Conservation (phyloP, 2,329 filamentous ascomycete genomes). For the Hypoxylon sp. region DNA sequence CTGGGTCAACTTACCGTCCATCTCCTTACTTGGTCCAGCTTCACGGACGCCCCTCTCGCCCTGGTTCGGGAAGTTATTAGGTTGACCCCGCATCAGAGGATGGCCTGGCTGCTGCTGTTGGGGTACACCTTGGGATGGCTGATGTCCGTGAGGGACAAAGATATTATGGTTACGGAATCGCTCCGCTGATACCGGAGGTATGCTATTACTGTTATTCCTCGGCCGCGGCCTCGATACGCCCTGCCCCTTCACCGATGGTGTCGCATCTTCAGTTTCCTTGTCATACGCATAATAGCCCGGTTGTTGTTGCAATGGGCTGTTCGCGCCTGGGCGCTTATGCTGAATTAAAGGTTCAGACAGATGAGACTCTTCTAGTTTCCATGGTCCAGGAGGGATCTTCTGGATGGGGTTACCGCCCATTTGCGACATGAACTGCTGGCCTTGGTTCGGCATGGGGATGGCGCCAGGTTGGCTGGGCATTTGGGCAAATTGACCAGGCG, state of each 20-base stretch:
- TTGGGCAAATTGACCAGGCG: conserved; percentile 44
- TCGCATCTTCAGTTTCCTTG: conserved; percentile 63
- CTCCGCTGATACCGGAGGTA: conserved; percentile 67
- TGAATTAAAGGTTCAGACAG: conserved; percentile 65
- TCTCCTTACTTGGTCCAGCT: conserved; percentile 62
- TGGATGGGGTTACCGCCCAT: conserved; percentile 58
- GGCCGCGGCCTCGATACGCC: conserved; percentile 40
- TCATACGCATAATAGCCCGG: conserved; percentile 59
- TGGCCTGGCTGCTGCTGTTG: conserved; percentile 41
- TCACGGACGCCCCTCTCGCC: conserved; percentile 57
- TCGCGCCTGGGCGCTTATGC: conserved; percentile 55
- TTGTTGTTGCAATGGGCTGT: conserved; percentile 53
- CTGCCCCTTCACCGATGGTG: conserved; percentile 40
- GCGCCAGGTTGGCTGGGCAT: conserved; percentile 40
- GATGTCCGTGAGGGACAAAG: conserved; percentile 55
- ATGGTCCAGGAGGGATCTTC: conserved; percentile 62
- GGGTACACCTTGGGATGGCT: conserved; percentile 42
- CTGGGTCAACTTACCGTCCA: conserved; percentile 60
- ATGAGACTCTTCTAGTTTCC: conserved; percentile 70
- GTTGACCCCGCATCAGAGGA: conserved; percentile 58
- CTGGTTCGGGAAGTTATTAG: conserved; percentile 58
- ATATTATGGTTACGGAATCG: conserved; percentile 61
- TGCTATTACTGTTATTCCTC: conserved; percentile 48
- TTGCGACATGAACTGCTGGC: conserved; percentile 49
- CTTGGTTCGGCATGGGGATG: conserved; percentile 40